Conservation (phyloP, 2,329 filamentous ascomycete genomes). For the Calonectria montana region DNA sequence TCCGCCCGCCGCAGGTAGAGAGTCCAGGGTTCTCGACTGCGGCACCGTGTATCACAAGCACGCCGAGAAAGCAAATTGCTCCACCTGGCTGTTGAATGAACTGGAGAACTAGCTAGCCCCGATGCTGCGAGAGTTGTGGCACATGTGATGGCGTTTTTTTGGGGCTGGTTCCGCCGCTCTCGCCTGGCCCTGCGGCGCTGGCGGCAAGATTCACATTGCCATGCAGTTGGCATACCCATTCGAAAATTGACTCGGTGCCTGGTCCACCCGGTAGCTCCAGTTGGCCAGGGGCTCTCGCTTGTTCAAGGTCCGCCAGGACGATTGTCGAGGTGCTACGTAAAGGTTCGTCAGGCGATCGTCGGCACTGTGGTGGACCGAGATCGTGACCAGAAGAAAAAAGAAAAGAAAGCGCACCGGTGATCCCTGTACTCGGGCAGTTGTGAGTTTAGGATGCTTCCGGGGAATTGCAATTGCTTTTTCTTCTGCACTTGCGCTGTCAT, state of each 20-base stretch:
- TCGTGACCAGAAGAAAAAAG: conserved; percentile 13
- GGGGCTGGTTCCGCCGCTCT: background rate
- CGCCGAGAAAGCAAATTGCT: background rate
- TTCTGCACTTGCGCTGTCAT: background rate
- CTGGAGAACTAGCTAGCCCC: background rate
- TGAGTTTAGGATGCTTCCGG: background rate
- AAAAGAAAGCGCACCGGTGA: conserved; percentile 9
- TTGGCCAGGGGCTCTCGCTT: background rate
- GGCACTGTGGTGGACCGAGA: conserved; percentile 7
- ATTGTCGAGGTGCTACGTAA: background rate
- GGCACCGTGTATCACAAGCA: background rate
- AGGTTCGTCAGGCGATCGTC: conserved; percentile 5
- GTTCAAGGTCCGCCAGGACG: background rate
- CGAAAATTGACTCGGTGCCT: conserved; percentile 10
- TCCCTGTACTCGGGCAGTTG: conserved; percentile 6
- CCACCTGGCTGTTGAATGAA: background rate
- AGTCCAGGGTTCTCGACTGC: conserved; percentile 7
- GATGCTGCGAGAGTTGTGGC: conserved; percentile 5
- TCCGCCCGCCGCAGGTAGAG: conserved; percentile 19
- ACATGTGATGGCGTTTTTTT: background rate
- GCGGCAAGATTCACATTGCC: conserved; percentile 17
- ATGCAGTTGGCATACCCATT: conserved; percentile 9
- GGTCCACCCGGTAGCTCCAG: background rate
- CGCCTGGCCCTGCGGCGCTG: background rate
- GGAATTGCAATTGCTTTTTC: conserved; percentile 14